Evolutionary conservation across 2,329 filamentous ascomycete genomes (phyloP), one percentile per base, ranked within the genome.

Genomic region (Cladophialophora bantiana): DNA sequence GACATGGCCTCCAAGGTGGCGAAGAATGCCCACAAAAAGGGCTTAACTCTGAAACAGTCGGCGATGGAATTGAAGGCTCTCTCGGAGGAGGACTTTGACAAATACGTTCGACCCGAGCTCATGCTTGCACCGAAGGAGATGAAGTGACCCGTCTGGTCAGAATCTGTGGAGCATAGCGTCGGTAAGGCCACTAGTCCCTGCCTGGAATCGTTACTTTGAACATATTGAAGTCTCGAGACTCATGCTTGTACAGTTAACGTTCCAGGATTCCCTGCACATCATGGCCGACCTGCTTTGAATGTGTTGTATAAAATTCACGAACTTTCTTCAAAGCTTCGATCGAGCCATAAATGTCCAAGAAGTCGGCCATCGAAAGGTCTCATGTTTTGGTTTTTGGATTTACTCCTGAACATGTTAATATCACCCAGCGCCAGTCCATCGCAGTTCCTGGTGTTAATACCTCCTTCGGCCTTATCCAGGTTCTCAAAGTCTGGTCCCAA

Each of bases 1-100:
- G 94, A 97, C 78, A 96, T 96, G 92, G 94, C 94, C 60, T 93
- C 90, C 81, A 96, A 96, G 85, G 94, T 97, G 31, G 94, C 94
- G 76, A 97, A 97, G 89, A 96, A 99, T 77, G 95, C 95, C 15
- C 95, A 99, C 85, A 97, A 97, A 88, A 98, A 98, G 88, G 93
- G 93, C 38, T 82, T 94, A 59, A 97, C 93, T 31, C 87, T 99
- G 66, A 97, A 97, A 86, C 83, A 96, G 83, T 94, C 91, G 76
- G 94, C 95, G 20, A 89, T 98, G 85, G 92, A 98, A 85, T 87
- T 99, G 72, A 87, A 97, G 73, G 94, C 93, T 54, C 84, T 98
- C 73, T 94, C 89, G 71, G 89, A 90, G 77, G 92, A 91, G 76
- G 94, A 97, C 77, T 98, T 98, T 77, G 93, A 97, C 80, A 85